Percentiles rank a stretch among this genome's conserved stretches.
phyloP scores from a whole-genome alignment of 2,329 filamentous ascomycete genomes.

The Calycina marina region DNA sequence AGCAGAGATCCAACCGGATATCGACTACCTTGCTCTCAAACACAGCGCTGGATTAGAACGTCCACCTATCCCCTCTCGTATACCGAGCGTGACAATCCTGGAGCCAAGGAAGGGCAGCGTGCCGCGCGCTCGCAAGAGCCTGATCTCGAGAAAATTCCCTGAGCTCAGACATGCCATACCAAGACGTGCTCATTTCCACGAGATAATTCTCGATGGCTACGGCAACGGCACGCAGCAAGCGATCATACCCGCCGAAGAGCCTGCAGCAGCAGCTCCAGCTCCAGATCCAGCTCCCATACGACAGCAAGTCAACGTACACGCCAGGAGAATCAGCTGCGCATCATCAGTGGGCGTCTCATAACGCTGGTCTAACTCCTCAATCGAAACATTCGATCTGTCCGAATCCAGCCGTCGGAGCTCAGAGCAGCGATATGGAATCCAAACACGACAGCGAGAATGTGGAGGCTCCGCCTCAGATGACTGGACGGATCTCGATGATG shows the following conservation, averaged over 20 bases:
- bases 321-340: no score
- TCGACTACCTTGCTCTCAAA: slow-evolving; percentile 35
- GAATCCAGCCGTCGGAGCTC: no score
- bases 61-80: slow-evolving; percentile 6
- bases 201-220: slow-evolving; percentile 38
- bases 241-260: no score
- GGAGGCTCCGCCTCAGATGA: no score
- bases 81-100: slow-evolving; percentile 10
- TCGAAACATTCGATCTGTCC: no score
- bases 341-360: no score
- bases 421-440: no score
- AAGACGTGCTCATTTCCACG: slow-evolving; percentile 26
- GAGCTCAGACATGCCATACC: slow-evolving; percentile 16
- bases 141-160: slow-evolving; percentile 12
- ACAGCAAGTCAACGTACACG: no score
- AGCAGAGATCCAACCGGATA: slow-evolving; percentile 33
- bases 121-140: slow-evolving; percentile 19
- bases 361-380: no score
- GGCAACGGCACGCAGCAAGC: slow-evolving; percentile 41
- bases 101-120: slow-evolving; percentile 15
- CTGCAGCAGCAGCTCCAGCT: slow-evolving; percentile 22
- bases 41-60: no score
- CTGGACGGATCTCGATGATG: no score
- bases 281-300: slow-evolving; percentile 4
- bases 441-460: no score